Percentiles rank a stretch among this genome's conserved stretches.
phyloP scores from a whole-genome alignment of 2,329 filamentous ascomycete species.

The Penicillium sp. region DNA sequence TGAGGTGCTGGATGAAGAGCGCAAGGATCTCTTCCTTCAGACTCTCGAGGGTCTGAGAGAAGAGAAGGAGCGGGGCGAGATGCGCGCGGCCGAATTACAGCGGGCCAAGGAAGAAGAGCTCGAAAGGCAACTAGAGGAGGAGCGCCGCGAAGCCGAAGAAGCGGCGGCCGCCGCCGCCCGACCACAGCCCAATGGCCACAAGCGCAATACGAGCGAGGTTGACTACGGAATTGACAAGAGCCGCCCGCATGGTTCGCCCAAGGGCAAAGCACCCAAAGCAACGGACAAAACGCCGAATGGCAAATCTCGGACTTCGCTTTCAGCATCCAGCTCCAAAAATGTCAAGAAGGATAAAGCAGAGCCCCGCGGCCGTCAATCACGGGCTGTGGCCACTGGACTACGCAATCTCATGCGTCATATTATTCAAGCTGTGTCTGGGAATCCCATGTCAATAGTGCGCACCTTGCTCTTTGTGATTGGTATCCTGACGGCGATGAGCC shows the following conservation, averaged over 20 bases:
- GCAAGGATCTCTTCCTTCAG: conserved; percentile 80
- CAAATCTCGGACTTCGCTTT: conserved; percentile 32
- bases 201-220: conserved; percentile 60
- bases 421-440: conserved; percentile 50
- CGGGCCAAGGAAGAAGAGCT: conserved; percentile 57
- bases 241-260: conserved; percentile 36
- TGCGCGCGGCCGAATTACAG: conserved; percentile 60
- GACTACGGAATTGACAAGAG: conserved; percentile 66
- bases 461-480: conserved; percentile 76
- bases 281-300: conserved; percentile 28
- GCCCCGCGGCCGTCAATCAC: conserved; percentile 38
- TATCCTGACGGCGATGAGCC: conserved; percentile 70
- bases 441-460: conserved; percentile 54
- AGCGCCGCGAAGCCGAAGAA: conserved; percentile 40
- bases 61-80: conserved; percentile 71
- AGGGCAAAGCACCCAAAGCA: conserved; percentile 27
- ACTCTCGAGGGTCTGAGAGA: conserved; percentile 80
- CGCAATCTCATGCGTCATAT: conserved; percentile 51
- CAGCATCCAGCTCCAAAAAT: conserved; percentile 35
- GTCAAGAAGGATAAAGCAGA: conserved; percentile 39
- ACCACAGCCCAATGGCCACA: conserved; percentile 35
- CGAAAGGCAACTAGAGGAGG: conserved; percentile 46
- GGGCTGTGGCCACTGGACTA: conserved; percentile 45
- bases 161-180: conserved; percentile 41
- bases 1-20: conserved; percentile 85